Evolutionary conservation across 2,329 filamentous ascomycete genomes (phyloP), one percentile per base, ranked within the genome.

Genomic region (Botrytis galanthina): DNA sequence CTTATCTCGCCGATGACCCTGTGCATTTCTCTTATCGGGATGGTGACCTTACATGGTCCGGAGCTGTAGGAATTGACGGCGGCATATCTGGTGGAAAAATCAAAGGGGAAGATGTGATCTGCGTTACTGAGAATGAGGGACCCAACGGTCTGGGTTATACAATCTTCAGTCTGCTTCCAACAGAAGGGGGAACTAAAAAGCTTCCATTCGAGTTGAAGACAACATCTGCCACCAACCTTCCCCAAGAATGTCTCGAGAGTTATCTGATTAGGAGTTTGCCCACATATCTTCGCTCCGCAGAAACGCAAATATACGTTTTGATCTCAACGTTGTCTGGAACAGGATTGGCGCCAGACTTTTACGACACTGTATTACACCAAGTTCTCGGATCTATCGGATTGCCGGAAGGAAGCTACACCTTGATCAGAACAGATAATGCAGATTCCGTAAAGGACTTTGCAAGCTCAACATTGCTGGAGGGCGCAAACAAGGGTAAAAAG

Each of bases 281-380:
- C 0, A 66, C 77, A 2, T 81, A 87, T 74, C 80, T 73, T 48
- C 74, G 68, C 64, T 77, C 32, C 29, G 72, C 63, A 54, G 71
- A 66, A 37, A 72, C 68, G 8, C 74, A 80, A 12, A 75, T 91
- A n/a, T 86, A 93, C 77, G 84, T 94, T 29, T 81, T 95, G 35
- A 85, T 94, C 29, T 94, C 92, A 1, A 90, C 87, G 0, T 84
- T 84, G 32, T 93, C 92, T 0, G 92, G 92, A 22, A 87, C 86
- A 1, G 86, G 88, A 1, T 83, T 84, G 22, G 90, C 91, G 0
- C 80, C 83, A 44, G 75, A 78, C 1, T 89, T 92, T 76, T 93
- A 87, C 81, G 80, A 87, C 1, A 74, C 81, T 6, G 84, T 89
- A 0, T 78, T 94, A 26, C 81, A 83, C 71, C 90, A 89, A 1